Evolutionary conservation across 106 monocot species (phyloP).

Genomic region (Posidonia australis): DNA sequence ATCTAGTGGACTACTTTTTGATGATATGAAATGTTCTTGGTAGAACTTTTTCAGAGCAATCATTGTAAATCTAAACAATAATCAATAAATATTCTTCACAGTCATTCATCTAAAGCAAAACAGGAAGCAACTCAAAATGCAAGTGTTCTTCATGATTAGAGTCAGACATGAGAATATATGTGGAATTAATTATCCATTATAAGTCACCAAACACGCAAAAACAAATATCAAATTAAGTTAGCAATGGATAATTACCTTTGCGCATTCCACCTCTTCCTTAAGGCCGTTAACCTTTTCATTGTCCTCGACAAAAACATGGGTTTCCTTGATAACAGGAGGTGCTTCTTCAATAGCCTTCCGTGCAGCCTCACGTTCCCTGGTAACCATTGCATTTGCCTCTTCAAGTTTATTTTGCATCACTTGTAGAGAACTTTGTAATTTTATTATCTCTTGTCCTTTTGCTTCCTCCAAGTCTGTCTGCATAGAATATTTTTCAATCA

Average conservation of each 20-base stretch:
- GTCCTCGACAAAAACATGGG: constrained; percentile 23
- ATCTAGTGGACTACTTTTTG: too few relatives aligned
- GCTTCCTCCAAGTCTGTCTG: constrained; percentile 28
- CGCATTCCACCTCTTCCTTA: constrained; percentile 5
- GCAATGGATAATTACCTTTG: constrained; percentile 14
- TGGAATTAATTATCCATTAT: too few relatives aligned
- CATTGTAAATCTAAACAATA: too few relatives aligned
- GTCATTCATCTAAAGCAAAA: too few relatives aligned
- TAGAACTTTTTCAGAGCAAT: too few relatives aligned
- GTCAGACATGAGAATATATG: too few relatives aligned
- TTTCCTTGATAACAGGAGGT: constrained; percentile 21
- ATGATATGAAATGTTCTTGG: too few relatives aligned
- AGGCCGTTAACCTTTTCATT: constrained; percentile 13
- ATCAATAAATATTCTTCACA: too few relatives aligned
- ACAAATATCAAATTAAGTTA: too few relatives aligned
- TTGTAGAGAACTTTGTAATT: constrained; percentile 19
- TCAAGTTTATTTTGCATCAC: constrained; percentile 14
- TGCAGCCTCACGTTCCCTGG: constrained; percentile 21
- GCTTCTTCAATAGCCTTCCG: constrained; percentile 15
- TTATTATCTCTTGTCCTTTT: constrained; percentile 21
- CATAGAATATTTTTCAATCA: neutral
- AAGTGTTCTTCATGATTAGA: too few relatives aligned
- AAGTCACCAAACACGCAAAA: too few relatives aligned
- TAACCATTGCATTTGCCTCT: constrained; percentile 13
- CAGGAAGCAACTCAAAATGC: too few relatives aligned